A percentile compares a stretch with the other conserved stretches of the same genome.
phyloP scores from a whole-genome alignment of 352 stramenopile genomes.

The Phytopythium kandeliae region DNA sequence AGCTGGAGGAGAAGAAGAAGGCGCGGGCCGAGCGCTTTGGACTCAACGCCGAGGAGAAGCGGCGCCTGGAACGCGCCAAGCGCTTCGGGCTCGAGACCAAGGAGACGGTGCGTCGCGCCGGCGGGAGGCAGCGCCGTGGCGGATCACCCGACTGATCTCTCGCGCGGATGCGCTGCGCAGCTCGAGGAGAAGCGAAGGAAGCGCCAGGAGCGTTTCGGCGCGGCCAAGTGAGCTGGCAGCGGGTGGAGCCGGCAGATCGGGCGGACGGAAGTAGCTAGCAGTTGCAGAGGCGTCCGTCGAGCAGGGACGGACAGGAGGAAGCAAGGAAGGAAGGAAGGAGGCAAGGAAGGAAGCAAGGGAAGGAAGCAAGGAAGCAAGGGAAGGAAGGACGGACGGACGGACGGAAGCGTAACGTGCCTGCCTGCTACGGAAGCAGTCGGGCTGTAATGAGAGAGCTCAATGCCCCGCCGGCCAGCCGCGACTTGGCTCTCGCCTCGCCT shows the following conservation, averaged over 20 bases:
- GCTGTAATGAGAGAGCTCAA: too few species aligned
- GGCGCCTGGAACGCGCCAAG: conserved; percentile 76
- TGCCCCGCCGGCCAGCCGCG: too few species aligned
- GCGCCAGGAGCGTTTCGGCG: conserved; percentile 60
- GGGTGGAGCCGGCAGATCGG: not conserved
- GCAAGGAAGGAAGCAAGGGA: too few species aligned
- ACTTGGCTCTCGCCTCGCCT: too few species aligned
- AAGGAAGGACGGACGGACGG: too few species aligned
- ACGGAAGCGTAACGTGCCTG: too few species aligned
- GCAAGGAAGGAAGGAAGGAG: not conserved
- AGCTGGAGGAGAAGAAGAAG: conserved; percentile 83
- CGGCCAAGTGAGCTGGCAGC: conserved; percentile 9
- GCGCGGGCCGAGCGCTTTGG: conserved; percentile 77
- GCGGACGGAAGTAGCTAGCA: not conserved
- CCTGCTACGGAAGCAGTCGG: too few species aligned
- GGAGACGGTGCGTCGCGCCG: conserved; percentile 51
- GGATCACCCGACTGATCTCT: too few species aligned
- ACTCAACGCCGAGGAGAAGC: conserved; percentile 75
- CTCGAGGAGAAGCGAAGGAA: conserved; percentile 74
- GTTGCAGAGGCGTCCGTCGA: not conserved
- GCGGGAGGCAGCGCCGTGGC: not conserved
- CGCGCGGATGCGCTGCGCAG: conserved; percentile 23
- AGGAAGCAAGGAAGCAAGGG: too few species aligned
- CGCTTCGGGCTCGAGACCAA: conserved; percentile 78
- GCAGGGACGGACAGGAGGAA: too few species aligned